Percentiles rank a stretch among this genome's conserved stretches.
phyloP scores from a whole-genome alignment of 2,329 filamentous ascomycete species.

The Botryotinia narcissicola region DNA sequence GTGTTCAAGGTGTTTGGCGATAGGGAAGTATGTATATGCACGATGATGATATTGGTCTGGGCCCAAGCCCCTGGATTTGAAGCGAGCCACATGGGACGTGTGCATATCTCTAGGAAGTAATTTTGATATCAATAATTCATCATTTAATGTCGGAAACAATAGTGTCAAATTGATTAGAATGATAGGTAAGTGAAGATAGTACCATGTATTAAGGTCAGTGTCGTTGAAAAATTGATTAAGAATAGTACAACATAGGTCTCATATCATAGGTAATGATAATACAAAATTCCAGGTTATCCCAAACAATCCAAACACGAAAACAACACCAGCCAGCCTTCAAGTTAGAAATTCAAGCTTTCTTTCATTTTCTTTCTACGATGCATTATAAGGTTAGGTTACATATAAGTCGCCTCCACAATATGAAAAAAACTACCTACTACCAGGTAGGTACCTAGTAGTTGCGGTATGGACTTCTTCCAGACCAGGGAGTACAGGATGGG shows the following conservation, averaged over 20 bases:
- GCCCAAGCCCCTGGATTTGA: conserved; percentile 4
- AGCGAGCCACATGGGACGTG: not conserved
- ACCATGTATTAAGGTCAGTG: not conserved
- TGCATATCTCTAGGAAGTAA: not conserved
- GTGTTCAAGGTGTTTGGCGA: conserved; percentile 14
- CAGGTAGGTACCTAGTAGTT: too few relatives aligned
- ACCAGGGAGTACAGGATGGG: not conserved
- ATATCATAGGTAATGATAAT: not conserved
- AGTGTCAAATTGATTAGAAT: not conserved
- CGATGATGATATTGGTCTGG: not conserved
- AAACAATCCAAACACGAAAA: not conserved
- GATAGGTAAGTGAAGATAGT: not conserved
- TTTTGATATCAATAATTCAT: not conserved
- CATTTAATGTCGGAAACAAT: not conserved
- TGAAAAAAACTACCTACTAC: not conserved
- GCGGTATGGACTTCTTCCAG: not conserved
- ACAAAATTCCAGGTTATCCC: not conserved
- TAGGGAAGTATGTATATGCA: conserved; percentile 6
- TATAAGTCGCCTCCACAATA: not conserved
- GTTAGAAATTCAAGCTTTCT: not conserved
- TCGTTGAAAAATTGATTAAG: not conserved
- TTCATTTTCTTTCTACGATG: too few relatives aligned
- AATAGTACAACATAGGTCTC: conserved; percentile 6
- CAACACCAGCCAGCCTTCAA: too few relatives aligned
- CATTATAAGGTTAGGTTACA: too few relatives aligned